Evolutionary conservation across 441 rosid species (phyloP), one percentile per base, ranked within the genome.

Genomic region (Lepidium campestre): DNA sequence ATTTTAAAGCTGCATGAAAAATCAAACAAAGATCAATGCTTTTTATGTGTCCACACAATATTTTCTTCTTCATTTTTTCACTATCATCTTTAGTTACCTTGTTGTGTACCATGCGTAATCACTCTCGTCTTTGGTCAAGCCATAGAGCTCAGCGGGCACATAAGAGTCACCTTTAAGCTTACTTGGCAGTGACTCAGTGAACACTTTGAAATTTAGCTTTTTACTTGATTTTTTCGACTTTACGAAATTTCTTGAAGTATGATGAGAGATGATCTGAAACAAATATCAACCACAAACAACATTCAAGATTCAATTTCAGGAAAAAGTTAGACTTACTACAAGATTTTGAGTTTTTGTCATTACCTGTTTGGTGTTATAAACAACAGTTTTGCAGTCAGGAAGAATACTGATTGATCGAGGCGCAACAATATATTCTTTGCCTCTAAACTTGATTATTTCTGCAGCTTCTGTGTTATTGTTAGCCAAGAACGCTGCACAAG

Each of bases 381-480:
- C 93, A 27, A 70, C 89, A 5, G 77, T 82, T 77, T 66, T 79
- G 84, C 98, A 93, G 74, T 93, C 97, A 18, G 94, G 97, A 71
- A 93, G 91, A 75, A 93, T 88, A 78, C 98, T 93, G 39, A 83
- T 80, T 62, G 98, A 93, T 83, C 97, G 88, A 46, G 96, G 91
- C 39, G 94, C 91, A 71, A 93, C 83, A 44, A 83, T 65, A 49
- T 86, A 87, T 23, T 80, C 87, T 78, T 72, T 76, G 10, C 85
- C 82, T 27, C 76, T 85, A 74, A 88, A 93, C 20, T 68, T 74
- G 67, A 90, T 87, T 29, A 62, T 77, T 46, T 89, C 90, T 63
- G 83, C 75, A 29, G 84, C 76, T 44, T 76, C 83, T 5, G 77
- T 13, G 64, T 93, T 60, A 67, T 62, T 84, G 77, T 93, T 93